Evolutionary conservation across 1,284 basidiomycete genomes (phyloP), one percentile per base, ranked within the genome.

Genomic region (Cutaneotrichosporon daszewskae): DNA sequence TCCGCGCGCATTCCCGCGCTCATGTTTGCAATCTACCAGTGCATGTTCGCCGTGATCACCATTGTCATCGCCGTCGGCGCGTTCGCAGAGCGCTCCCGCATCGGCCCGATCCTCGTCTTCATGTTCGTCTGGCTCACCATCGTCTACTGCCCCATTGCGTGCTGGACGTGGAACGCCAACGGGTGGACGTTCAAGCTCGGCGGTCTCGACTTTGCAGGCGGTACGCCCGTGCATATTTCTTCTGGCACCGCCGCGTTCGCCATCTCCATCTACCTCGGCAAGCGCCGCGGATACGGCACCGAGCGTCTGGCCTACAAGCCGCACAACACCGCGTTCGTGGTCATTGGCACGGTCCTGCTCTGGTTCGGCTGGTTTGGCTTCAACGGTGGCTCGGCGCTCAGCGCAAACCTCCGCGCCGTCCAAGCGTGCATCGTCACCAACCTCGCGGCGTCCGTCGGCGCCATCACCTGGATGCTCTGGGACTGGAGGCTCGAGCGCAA

Each of bases 381-480:
- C 76, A 92, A 92, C 72, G 89, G 89, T 32, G 87, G 87, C 28
- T 67, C 64, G 6, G 66, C 66, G 12, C 60, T 69, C 29, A 78
- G 80, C 25, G 89, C 89, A 54, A 94, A 94, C 74, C 74, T 95
- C 40, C 81, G 90, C 47, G 91, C 89, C 1, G 80, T 84, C 28
- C 81, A 87, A 72, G 90, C 91, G 16, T 88, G 86, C 73, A 85
- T 92, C 53, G 87, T 94, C 50, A 98, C 92, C 59, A 95, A 96
- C 74, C 69, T 91, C 33, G 82, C 88, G 1, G 88, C 88, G 3
- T 80, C 80, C 45, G 82, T 86, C 26, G 91, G 85, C 38, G 94
- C 87, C 12, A 53, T 97, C 49, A 92, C 89, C 12, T 98, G 94
- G 92, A 90, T 96, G 87, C 71, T 90, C 43, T 83, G 86, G 75